phyloP scores from a whole-genome alignment of 2,329 filamentous ascomycete genomes.

The Arthroderma uncinatum region DNA sequence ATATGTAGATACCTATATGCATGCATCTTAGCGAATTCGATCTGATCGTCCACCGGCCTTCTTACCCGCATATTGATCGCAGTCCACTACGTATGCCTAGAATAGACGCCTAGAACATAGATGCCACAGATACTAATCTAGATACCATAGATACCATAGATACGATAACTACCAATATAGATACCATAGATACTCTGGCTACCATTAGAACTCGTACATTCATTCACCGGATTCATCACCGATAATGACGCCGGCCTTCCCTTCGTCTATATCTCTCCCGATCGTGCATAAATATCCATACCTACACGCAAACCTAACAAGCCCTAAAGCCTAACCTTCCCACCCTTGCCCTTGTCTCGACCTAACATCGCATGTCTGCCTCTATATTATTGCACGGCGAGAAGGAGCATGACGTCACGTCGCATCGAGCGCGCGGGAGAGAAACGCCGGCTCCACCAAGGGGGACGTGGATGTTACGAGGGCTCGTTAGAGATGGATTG shows the following conservation, averaged over 20 bases:
- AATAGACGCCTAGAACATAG: too few relatives aligned
- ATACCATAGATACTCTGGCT: too few relatives aligned
- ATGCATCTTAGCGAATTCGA: neutral
- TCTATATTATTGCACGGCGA: too few relatives aligned
- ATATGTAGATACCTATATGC: neutral
- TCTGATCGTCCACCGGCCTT: neutral
- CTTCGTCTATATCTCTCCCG: neutral
- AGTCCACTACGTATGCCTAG: too few relatives aligned
- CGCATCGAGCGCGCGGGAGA: conserved; percentile 1
- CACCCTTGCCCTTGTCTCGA: neutral
- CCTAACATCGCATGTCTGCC: too few relatives aligned
- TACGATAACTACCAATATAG: too few relatives aligned
- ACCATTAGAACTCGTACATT: too few relatives aligned
- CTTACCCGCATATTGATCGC: too few relatives aligned
- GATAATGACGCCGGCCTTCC: neutral
- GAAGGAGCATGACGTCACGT: neutral
- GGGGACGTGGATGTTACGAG: neutral
- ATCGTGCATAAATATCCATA: neutral
- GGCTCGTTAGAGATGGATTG: neutral
- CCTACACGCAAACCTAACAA: neutral
- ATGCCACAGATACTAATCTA: too few relatives aligned
- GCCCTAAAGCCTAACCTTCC: neutral
- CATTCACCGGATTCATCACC: too few relatives aligned
- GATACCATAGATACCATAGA: too few relatives aligned
- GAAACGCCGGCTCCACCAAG: neutral